Evolutionary conservation across 2,329 filamentous ascomycete genomes (phyloP), one percentile per base, ranked within the genome.

Genomic region (Aureobasidium sp.): DNA sequence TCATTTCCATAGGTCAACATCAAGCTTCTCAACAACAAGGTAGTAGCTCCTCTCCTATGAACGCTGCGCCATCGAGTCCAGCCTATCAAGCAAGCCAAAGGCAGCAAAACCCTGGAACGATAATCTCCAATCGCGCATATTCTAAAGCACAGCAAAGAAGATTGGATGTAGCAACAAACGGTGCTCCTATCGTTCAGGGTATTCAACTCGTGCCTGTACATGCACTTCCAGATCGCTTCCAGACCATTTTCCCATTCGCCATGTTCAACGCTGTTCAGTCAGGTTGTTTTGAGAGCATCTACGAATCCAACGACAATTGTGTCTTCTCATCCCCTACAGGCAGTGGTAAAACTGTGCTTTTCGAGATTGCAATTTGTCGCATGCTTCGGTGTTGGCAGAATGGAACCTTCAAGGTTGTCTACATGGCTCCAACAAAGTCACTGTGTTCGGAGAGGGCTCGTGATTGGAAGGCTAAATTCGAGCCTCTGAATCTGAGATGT

Each of bases 181-280:
- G n/a, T 8, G 44, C 72, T 7, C 78, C 81, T 1, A 70, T 78
- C 0, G 76, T 83, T 48, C 82, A 84, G 71, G 86, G 85, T 0
- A 86, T 89, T 64, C 75, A 77, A 43, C 78, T 88, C 15, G 75
- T 88, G 17, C 79, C 84, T 15, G 78, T 82, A 0, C 77, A 82
- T 63, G 78, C 82, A 12, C 76, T 94, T 0, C 87, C 90, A 2
- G 87, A 92, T 73, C 83, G 82, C 41, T 84, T 91, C 66, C 83
- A 85, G 26, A 75, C 82, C 1, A 72, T 93, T 0, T 95, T 94
- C 68, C 81, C 85, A 0, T 94, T 88, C 66, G 81, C 85, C 1
- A 73, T 88, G 0, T 91, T 96, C 76, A 96, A 95, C 71, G 89
- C 87, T 7, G 82, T 93, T 0, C 90, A 95, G 69, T 94, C 90